These are phyloP conservation scores for Cyberlindnera euphorbiiphila DNA, from an alignment of 805 yeast genomes.

Conservation along the genomic window DNA sequence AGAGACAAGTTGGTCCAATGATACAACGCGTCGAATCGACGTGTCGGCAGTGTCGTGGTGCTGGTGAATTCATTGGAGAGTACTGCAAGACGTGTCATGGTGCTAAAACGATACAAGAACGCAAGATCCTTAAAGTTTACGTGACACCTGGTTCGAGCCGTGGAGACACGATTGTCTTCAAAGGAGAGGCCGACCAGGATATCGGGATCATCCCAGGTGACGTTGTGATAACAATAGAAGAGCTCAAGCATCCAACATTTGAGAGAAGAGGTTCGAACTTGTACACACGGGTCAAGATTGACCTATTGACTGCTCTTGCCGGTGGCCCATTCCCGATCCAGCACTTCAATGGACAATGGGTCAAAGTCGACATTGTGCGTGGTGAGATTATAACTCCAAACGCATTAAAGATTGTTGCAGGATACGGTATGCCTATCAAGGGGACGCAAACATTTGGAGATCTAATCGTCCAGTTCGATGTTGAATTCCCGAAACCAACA, in stretches of 20 bases:
- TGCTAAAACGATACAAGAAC: slow-evolving; percentile 41
- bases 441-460: slow-evolving; percentile 39
- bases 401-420: slow-evolving; percentile 43
- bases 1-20: slow-evolving; percentile 42
- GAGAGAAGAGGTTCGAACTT: slow-evolving; percentile 44
- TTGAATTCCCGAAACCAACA: slow-evolving; percentile 55
- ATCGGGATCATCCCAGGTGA: slow-evolving; percentile 60
- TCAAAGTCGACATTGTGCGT: slow-evolving; percentile 38
- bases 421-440: slow-evolving; percentile 58
- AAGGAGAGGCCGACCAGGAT: slow-evolving; percentile 67
- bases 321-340: slow-evolving; percentile 48
- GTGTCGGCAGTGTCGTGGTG: slow-evolving; percentile 42
- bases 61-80: slow-evolving; percentile 34
- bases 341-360: slow-evolving; percentile 35
- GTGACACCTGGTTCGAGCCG: slow-evolving; percentile 53
- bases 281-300: slow-evolving; percentile 41
- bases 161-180: slow-evolving; percentile 48
- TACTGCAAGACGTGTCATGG: slow-evolving; percentile 43
- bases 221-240: slow-evolving; percentile 51
- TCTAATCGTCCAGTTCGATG: slow-evolving; percentile 53
- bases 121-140: slow-evolving; percentile 48
- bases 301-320: slow-evolving; percentile 49
- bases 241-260: slow-evolving; percentile 32
- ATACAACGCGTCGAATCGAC: slow-evolving; percentile 40
- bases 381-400: slow-evolving; percentile 54